Evolutionary conservation across 2,329 filamentous ascomycete species (phyloP).

Genomic region (Alternaria sp.): DNA sequence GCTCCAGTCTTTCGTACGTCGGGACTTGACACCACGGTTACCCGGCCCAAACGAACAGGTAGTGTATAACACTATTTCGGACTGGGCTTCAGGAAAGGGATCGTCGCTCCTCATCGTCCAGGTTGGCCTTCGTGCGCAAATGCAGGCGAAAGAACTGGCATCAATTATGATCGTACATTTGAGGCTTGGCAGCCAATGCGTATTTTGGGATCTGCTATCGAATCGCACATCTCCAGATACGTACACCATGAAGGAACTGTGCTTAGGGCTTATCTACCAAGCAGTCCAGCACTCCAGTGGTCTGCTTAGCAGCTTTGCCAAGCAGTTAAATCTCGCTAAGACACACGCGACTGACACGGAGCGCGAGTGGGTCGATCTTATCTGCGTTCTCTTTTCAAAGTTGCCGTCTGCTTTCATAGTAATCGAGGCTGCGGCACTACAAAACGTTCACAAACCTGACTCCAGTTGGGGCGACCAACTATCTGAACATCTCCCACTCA

Average conservation of each 20-base stretch:
- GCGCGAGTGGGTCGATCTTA: not conserved
- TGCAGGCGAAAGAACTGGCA: not conserved
- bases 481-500: accelerated
- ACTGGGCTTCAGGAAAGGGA: not conserved
- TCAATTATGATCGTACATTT: not conserved
- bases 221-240: not conserved
- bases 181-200: not conserved
- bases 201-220: not conserved
- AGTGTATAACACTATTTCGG: not conserved
- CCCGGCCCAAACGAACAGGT: not conserved
- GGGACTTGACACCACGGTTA: not conserved
- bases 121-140: not conserved
- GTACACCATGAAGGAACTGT: not conserved
- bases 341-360: not conserved
- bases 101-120: not conserved
- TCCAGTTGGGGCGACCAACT: not conserved
- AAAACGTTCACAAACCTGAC: too few relatives aligned
- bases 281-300: not conserved
- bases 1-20: not conserved
- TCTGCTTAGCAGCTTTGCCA: not conserved
- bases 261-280: not conserved
- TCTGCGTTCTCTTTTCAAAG: not conserved
- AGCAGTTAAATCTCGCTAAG: not conserved
- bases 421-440: too few relatives aligned
- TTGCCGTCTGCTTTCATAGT: not conserved